These are phyloP conservation scores for Solanum chiquidenum DNA, from an alignment of 257 asterid genomes.

Conservation along the genomic window DNA sequence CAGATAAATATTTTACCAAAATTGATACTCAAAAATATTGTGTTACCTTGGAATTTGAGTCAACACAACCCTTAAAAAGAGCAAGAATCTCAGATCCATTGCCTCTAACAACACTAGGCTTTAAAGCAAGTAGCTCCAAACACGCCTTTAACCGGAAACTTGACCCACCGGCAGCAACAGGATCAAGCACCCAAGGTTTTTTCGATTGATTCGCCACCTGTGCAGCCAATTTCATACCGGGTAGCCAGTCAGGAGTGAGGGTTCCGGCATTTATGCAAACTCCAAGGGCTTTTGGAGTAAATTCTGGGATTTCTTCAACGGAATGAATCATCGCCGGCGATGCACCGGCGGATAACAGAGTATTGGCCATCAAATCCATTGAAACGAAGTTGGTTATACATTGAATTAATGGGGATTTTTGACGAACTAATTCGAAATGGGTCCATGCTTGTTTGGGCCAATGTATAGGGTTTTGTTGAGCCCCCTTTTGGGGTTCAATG, in stretches of 20 bases:
- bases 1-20: background rate
- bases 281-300: constrained; percentile 60
- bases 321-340: constrained; percentile 97
- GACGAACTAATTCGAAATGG: constrained; percentile 33
- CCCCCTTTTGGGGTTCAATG: constrained; percentile 1
- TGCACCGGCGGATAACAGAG: constrained; percentile 78
- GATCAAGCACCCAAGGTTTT: constrained; percentile 96
- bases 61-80: constrained; percentile 49
- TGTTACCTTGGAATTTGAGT: constrained; percentile 43
- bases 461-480: background rate
- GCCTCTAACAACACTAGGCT: constrained; percentile 81
- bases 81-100: constrained; percentile 88
- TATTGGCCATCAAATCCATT: constrained; percentile 85
- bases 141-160: constrained; percentile 69
- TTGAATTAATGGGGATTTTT: constrained; percentile 56
- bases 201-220: constrained; percentile 33
- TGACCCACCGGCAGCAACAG: constrained; percentile 84
- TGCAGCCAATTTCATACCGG: constrained; percentile 72
- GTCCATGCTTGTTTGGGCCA: constrained; percentile 53
- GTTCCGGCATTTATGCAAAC: constrained; percentile 85
- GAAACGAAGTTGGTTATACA: constrained; percentile 91
- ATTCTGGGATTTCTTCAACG: constrained; percentile 59
- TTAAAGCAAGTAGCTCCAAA: constrained; percentile 48
- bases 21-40: background rate
- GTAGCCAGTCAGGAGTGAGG: constrained; percentile 66